phyloP scores from a whole-genome alignment of 176 grass and related monocot species.

The Coix lacrymajobi region DNA sequence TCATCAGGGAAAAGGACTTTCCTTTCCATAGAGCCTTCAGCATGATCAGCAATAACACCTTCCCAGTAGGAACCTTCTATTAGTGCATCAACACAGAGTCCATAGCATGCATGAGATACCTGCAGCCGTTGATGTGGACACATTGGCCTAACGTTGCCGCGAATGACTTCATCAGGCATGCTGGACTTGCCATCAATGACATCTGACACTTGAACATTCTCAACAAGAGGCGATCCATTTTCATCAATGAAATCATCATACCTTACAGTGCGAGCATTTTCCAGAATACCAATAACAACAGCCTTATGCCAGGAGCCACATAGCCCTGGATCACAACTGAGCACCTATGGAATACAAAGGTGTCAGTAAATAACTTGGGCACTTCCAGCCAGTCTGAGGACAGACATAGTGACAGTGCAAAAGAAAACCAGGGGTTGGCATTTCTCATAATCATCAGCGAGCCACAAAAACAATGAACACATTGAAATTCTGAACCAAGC shows the following conservation, averaged over 20 bases:
- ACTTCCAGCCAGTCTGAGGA: neutral
- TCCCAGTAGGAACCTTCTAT: slow-evolving; percentile 67
- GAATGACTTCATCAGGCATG: slow-evolving; percentile 4
- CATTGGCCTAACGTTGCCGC: slow-evolving; percentile 25
- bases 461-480: neutral
- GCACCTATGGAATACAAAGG: slow-evolving; percentile 28
- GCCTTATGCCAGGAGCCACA: slow-evolving; percentile 42
- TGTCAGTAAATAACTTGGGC: neutral
- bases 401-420: neutral
- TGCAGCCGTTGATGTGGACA: slow-evolving; percentile 28
- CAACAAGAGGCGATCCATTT: slow-evolving; percentile 30
- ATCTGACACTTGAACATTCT: slow-evolving; percentile 41
- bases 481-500: neutral
- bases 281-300: slow-evolving; percentile 27
- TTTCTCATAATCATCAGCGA: neutral
- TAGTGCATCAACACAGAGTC: slow-evolving; percentile 58
- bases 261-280: slow-evolving; percentile 35
- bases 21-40: slow-evolving; percentile 39
- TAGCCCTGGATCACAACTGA: slow-evolving; percentile 35
- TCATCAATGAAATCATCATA: slow-evolving; percentile 36
- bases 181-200: slow-evolving; percentile 37
- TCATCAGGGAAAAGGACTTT: slow-evolving; percentile 69
- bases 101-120: slow-evolving; percentile 41
- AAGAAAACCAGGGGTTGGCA: neutral
- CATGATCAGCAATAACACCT: slow-evolving; percentile 65